phyloP scores from a whole-genome alignment of 2,329 filamentous ascomycete species.

The Trichoderma simmonsii region DNA sequence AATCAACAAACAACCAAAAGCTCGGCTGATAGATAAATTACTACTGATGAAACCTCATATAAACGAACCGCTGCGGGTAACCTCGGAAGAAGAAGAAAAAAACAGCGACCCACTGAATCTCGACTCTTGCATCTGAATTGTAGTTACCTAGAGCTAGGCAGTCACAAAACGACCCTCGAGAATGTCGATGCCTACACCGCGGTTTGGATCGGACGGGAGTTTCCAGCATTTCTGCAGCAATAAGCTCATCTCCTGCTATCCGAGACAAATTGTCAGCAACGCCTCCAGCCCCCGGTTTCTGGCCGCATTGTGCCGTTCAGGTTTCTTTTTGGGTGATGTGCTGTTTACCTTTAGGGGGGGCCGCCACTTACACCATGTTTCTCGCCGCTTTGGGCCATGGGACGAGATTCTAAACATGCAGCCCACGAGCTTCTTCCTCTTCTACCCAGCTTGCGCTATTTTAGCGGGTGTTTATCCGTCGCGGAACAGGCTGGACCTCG shows the following conservation, averaged over 20 bases:
- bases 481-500: background rate
- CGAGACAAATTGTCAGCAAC: background rate
- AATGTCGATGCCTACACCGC: constrained; percentile 3
- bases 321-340: background rate
- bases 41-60: background rate
- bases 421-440: background rate
- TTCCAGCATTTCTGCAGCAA: background rate
- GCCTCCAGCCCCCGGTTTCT: background rate
- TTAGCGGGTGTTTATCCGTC: constrained; percentile 1
- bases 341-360: background rate
- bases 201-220: background rate
- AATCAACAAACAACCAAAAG: background rate
- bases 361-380: background rate
- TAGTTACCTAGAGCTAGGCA: constrained; percentile 15
- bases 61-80: background rate
- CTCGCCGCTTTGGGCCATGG: background rate
- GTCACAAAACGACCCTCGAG: background rate
- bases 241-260: background rate
- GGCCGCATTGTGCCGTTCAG: background rate
- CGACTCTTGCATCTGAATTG: background rate
- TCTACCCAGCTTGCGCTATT: constrained; percentile 2
- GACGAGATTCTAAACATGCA: background rate
- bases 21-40: background rate
- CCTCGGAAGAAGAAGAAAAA: background rate
- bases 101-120: background rate